Evolutionary conservation across 495 filamentous ascomycete species (phyloP).

Genomic region (Neurospora sp.): DNA sequence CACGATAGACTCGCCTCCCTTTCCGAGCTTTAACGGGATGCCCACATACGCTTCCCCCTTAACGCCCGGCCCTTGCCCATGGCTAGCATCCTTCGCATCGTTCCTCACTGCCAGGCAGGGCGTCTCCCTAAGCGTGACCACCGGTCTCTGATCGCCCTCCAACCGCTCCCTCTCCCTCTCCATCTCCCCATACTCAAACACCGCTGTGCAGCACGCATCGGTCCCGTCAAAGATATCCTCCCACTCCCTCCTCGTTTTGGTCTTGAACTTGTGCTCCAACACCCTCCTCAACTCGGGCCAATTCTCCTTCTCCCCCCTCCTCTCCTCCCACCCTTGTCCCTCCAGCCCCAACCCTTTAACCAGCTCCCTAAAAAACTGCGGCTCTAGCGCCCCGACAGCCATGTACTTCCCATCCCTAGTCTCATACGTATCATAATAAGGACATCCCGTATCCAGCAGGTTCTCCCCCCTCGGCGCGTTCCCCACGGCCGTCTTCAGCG

Average conservation of each 20-base stretch:
- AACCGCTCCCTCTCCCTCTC: constrained; percentile 37
- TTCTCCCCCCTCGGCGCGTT: constrained; percentile 59
- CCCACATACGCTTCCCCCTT: constrained; percentile 55
- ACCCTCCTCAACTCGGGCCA: constrained; percentile 55
- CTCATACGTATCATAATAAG: constrained; percentile 82
- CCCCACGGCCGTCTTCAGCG: constrained; percentile 49
- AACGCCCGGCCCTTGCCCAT: constrained; percentile 40
- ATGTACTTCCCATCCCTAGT: constrained; percentile 75
- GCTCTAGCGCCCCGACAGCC: constrained; percentile 85
- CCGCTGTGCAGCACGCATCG: constrained; percentile 86
- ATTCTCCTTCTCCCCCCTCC: constrained; percentile 43
- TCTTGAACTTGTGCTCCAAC: constrained; percentile 56
- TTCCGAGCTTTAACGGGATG: constrained; percentile 48
- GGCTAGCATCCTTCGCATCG: constrained; percentile 20
- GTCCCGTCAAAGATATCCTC: constrained; percentile 76
- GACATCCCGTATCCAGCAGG: constrained; percentile 71
- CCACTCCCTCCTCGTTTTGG: constrained; percentile 73
- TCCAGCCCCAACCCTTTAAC: constrained; percentile 53
- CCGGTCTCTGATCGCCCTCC: constrained; percentile 65
- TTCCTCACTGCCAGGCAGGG: constrained; percentile 48
- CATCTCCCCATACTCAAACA: constrained; percentile 65
- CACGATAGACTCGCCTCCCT: constrained; percentile 61
- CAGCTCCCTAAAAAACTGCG: constrained; percentile 66
- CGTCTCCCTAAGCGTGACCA: constrained; percentile 57
- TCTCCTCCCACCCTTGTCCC: constrained; percentile 40